phyloP scores from a whole-genome alignment of 83 land plant genomes.

The Diphasiastrum complanatum region DNA sequence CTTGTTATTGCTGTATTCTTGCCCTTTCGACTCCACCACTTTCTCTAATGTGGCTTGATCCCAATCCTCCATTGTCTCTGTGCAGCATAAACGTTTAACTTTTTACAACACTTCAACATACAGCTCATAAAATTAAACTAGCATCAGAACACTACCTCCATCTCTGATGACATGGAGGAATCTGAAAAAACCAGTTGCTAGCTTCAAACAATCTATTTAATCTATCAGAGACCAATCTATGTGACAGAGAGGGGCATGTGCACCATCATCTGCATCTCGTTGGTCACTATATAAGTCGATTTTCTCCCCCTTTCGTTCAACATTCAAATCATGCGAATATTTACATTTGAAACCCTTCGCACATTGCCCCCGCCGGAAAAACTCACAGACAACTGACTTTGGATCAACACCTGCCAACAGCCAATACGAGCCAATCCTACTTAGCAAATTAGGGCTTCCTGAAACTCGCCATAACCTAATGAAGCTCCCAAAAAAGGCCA shows the following conservation, averaged over 20 bases:
- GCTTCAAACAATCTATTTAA: too few species aligned
- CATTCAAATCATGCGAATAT: slow-evolving; percentile 94
- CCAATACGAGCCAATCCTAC: too few species aligned
- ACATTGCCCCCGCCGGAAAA: slow-evolving; percentile 90
- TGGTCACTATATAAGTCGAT: slow-evolving; percentile 95
- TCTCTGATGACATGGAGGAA: too few species aligned
- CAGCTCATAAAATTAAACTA: too few species aligned
- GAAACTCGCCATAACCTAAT: not conserved
- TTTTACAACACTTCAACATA: too few species aligned
- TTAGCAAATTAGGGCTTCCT: not conserved
- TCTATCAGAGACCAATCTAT: too few species aligned
- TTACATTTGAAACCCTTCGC: slow-evolving; percentile 96
- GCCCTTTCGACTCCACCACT: slow-evolving; percentile 77
- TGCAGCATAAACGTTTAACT: too few species aligned
- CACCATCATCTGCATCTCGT: slow-evolving; percentile 56
- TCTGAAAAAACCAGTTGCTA: slow-evolving; percentile 30
- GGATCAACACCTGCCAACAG: slow-evolving; percentile 89
- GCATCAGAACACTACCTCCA: too few species aligned
- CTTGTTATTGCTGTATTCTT: slow-evolving; percentile 81
- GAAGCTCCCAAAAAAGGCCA: not conserved
- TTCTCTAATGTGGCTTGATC: slow-evolving; percentile 91
- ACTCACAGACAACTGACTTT: slow-evolving; percentile 95
- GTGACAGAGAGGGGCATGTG: too few species aligned
- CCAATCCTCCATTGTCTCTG: slow-evolving; percentile 99
- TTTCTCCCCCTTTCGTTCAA: slow-evolving; percentile 98